Base-by-base conservation (phyloP, 2,329 filamentous ascomycete genomes). In the Pestalotiopsis sp. region DNA sequence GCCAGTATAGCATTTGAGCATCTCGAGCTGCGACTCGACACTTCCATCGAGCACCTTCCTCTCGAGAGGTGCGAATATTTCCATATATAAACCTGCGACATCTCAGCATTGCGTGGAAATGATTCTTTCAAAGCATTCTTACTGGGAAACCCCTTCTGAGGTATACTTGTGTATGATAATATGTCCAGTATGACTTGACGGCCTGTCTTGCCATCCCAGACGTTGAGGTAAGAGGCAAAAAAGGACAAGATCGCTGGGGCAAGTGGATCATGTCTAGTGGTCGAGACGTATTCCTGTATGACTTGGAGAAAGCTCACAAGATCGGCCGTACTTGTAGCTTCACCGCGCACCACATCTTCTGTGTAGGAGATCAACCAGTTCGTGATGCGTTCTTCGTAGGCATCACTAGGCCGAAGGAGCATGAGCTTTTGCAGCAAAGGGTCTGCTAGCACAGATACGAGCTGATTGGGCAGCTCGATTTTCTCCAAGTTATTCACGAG, bases 391-490 rank as follows among this genome's bases (percentile, higher is more conserved):
- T 81, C 80, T 35, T 82, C 79, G 13, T 83, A 83, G 62, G 84
- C 81, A 17, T 81, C 79, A 44, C 87, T 85, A 1, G 90, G 86
- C 63, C 87, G 85, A 38, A 92, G 80, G n/a, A 92, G 80, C 40
- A 93, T 81, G 26, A 95, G 83, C 75, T 95, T 96, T 76, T 95
- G 93, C 1, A 95, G 85, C 38, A 97, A 82, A 3, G 91, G 91
- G 74, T 97, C 92, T 1, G 87, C 88, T 14, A 97, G 81, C 3
- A 92, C 89, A 4, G 94, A 92, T 55, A 94, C 89, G 1, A 97
- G 83, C 78, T 97, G 94, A 70, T 92, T 94, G 0, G 94, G 94
- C 55, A 94, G 81, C 77, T 96, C 92, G 30, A 97, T 89, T 71
- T 86, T 92, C 72, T 97, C 93, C 9, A 97, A 79, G 67, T 88